A percentile compares a stretch with the other conserved stretches of the same genome.
phyloP scores from a whole-genome alignment of 345 rosid genomes.

The Eucalyptus marginata region DNA sequence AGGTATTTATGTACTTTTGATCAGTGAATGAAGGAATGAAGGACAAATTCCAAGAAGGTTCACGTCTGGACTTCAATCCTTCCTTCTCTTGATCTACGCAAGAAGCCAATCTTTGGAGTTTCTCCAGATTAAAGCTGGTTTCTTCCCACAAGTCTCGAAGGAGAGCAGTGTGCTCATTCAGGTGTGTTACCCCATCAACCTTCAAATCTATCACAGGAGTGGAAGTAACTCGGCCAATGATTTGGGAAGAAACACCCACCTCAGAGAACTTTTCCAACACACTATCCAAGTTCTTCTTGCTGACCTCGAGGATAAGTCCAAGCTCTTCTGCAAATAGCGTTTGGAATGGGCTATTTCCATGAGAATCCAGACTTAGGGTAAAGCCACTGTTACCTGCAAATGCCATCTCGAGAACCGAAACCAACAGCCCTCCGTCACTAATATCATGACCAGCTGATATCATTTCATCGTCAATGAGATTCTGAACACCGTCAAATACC shows the following conservation, averaged over 20 bases:
- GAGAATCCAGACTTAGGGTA: constrained; percentile 35
- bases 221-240: constrained; percentile 64
- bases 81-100: constrained; percentile 85
- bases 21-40: constrained; percentile 68
- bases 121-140: constrained; percentile 78
- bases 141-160: constrained; percentile 94
- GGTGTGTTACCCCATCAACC: constrained; percentile 42
- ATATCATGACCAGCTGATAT: constrained; percentile 91
- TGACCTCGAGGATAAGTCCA: constrained; percentile 76
- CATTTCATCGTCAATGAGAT: constrained; percentile 44
- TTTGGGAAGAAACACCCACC: constrained; percentile 38
- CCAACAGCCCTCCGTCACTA: constrained; percentile 86
- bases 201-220: constrained; percentile 39
- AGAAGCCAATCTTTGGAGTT: constrained; percentile 64
- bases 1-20: constrained; percentile 33
- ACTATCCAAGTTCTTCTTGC: constrained; percentile 39
- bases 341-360: constrained; percentile 57
- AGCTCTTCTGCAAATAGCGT: constrained; percentile 83
- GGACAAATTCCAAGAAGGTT: constrained; percentile 66
- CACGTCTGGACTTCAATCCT: constrained; percentile 63
- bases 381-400: constrained; percentile 87
- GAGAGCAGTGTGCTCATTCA: constrained; percentile 49
- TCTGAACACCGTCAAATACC: constrained; percentile 61
- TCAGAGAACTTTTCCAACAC: constrained; percentile 39
- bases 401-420: constrained; percentile 80